phyloP scores from a whole-genome alignment of 495 filamentous ascomycete genomes.

The Acidiella bohemica region DNA sequence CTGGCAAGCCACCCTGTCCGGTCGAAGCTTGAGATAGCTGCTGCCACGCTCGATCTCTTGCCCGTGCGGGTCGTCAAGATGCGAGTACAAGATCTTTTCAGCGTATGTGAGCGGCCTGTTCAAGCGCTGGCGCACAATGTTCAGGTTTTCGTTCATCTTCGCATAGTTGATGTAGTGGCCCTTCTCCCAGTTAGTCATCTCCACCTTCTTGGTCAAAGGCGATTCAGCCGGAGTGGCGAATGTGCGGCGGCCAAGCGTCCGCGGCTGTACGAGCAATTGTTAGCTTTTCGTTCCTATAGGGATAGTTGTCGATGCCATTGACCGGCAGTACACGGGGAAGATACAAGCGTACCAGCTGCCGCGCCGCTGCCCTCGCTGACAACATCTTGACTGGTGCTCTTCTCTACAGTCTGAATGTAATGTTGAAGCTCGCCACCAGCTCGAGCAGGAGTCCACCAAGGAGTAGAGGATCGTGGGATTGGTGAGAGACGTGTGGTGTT shows the following conservation, averaged over 20 bases:
- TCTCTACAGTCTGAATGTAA: too few relatives aligned
- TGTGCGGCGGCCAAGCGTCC: slow-evolving; percentile 17
- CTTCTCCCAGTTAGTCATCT: slow-evolving; percentile 62
- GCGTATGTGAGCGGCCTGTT: slow-evolving; percentile 88
- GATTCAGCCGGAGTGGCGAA: slow-evolving; percentile 26
- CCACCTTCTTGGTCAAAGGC: slow-evolving; percentile 62
- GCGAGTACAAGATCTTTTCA: slow-evolving; percentile 98
- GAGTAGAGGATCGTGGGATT: too few relatives aligned
- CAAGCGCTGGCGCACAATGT: slow-evolving; percentile 72
- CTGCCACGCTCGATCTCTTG: slow-evolving; percentile 92
- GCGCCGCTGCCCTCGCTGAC: slow-evolving; percentile 19
- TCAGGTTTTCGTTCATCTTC: slow-evolving; percentile 97
- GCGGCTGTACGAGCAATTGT: slow-evolving; percentile 7
- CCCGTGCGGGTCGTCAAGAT: slow-evolving; percentile 91
- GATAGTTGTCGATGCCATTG: too few relatives aligned
- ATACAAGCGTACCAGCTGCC: slow-evolving; percentile 20
- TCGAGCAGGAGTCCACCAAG: too few relatives aligned
- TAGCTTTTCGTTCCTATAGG: slow-evolving; percentile 1
- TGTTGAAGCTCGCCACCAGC: too few relatives aligned
- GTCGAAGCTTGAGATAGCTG: slow-evolving; percentile 90
- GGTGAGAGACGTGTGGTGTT: too few relatives aligned
- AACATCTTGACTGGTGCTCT: slow-evolving; percentile 15
- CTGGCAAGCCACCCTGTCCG: slow-evolving; percentile 97
- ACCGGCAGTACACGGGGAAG: too few relatives aligned
- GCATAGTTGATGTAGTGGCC: slow-evolving; percentile 73